Conservation (phyloP, 2,329 filamentous ascomycete species). For the Raffaelea arxii region DNA sequence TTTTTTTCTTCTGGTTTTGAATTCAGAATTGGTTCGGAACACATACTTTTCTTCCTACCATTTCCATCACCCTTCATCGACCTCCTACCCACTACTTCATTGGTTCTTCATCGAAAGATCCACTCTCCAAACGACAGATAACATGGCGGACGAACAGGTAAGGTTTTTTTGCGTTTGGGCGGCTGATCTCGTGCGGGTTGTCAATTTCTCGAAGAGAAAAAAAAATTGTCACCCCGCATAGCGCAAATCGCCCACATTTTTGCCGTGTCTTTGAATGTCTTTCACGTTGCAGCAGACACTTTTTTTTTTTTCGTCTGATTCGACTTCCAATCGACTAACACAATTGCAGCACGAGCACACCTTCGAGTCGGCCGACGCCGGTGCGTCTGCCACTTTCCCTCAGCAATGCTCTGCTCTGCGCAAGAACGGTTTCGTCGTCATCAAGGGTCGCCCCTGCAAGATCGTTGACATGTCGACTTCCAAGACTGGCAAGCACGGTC, state of each 20-base stretch:
- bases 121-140: constrained; percentile 31
- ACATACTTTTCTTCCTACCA: constrained; percentile 13
- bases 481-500: constrained; percentile 99
- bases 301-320: neutral
- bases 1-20: constrained; percentile 11
- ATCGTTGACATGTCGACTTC: constrained; percentile 99
- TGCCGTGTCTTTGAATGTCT: no score
- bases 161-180: constrained; percentile 25
- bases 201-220: constrained; percentile 20
- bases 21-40: constrained; percentile 8
- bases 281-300: neutral
- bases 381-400: constrained; percentile 86
- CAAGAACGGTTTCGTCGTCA: constrained; percentile 98
- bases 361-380: constrained; percentile 94
- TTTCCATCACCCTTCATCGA: constrained; percentile 17
- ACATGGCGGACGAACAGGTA: constrained; percentile 50
- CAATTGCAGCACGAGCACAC: constrained; percentile 49
- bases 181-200: constrained; percentile 11
- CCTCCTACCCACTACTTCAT: constrained; percentile 14
- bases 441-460: constrained; percentile 99
- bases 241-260: constrained; percentile 11
- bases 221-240: constrained; percentile 39
- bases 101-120: constrained; percentile 12
- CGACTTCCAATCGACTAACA: neutral
- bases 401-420: constrained; percentile 99